Conservation (phyloP, 73 alveolate genomes). For the Uronychia binucleata region DNA sequence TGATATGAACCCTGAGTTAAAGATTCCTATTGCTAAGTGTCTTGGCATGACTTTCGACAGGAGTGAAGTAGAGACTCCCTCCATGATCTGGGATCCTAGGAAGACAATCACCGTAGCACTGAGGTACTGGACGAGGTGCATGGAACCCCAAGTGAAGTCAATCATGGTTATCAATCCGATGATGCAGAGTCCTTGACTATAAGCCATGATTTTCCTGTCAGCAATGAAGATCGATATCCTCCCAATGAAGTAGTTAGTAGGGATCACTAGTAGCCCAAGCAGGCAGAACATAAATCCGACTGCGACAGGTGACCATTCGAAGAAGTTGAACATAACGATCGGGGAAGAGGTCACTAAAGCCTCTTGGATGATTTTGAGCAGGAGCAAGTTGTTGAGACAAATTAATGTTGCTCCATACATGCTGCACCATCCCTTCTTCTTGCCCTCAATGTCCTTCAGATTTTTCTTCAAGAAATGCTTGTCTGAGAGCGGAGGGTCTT, state of each 20-base stretch:
- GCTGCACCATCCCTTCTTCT: neutral
- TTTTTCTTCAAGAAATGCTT: neutral
- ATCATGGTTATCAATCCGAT: neutral
- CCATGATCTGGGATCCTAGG: neutral
- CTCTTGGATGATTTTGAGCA: constrained; percentile 9
- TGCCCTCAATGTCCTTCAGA: neutral
- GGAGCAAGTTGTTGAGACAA: neutral
- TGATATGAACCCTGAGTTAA: neutral
- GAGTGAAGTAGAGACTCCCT: constrained; percentile 1
- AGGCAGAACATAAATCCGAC: neutral
- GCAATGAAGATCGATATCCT: neutral
- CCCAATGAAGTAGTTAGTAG: neutral
- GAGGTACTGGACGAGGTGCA: neutral
- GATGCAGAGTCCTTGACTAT: neutral
- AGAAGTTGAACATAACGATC: neutral
- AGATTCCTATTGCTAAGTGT: neutral
- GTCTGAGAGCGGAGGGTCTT: neutral
- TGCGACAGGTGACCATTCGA: neutral
- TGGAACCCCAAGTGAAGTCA: neutral
- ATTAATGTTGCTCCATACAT: neutral
- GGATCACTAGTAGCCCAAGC: constrained; percentile 8
- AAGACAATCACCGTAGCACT: neutral
- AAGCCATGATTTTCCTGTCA: constrained; percentile 1
- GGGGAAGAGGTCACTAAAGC: constrained; percentile 7
- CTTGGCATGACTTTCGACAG: neutral